Evolutionary conservation across 257 asterid species (phyloP), one percentile per base, ranked within the genome.

Genomic region (Echites panduratus): DNA sequence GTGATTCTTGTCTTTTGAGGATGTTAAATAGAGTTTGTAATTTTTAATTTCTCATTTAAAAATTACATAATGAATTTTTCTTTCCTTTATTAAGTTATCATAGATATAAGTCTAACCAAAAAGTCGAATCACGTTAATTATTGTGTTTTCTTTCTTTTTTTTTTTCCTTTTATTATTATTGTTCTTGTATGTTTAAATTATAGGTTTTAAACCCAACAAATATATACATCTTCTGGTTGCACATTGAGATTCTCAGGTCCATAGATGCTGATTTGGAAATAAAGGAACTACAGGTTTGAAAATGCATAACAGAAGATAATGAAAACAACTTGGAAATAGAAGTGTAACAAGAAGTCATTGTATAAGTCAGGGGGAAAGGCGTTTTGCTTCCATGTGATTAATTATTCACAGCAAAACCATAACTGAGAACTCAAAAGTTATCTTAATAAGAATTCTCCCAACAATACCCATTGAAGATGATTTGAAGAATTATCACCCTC

Each of bases 191-290:
- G n/a, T n/a, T n/a, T n/a, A n/a, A n/a, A n/a, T n/a, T n/a, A n/a
- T n/a, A n/a, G n/a, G n/a, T n/a, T n/a, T n/a, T n/a, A n/a, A n/a
- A n/a, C n/a, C n/a, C n/a, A n/a, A n/a, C n/a, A 40, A 57, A 14
- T 54, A 65, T 57, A 27, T 58, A 59, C 40, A 32, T 40, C 59
- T 67, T 45, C 44, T 43, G 70, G 68, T 62, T 74, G 44, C 53
- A 54, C 2, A 49, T 26, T 63, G 10, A n/a, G n/a, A n/a, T n/a
- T 9, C 0, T 35, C 40, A 72, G 49, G 16, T 73, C 45, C 45
- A 61, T 9, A 29, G 50, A 53, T 53, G 50, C 19, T 13, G 57
- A 64, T n/a, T 70, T 41, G 67, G 32, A 27, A 54, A 16, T 32
- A 22, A 68, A n/a, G 61, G 22, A 5, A 71, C 9, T n/a, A 10